phyloP scores from a whole-genome alignment of 2,329 filamentous ascomycete species.

The Talaromyces marneffei region DNA sequence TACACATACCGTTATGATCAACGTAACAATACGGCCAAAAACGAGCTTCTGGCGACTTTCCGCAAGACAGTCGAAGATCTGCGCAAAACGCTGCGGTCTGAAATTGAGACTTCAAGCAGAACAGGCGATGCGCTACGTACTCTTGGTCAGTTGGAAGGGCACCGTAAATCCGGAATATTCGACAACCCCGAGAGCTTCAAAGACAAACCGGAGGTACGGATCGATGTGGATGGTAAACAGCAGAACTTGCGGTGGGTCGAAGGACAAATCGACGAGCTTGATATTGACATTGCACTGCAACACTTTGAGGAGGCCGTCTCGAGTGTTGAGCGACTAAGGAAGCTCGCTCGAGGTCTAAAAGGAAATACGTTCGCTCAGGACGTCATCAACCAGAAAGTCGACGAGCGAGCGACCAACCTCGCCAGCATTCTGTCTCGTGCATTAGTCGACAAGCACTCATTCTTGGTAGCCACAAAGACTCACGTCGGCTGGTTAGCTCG shows the following conservation, averaged over 20 bases:
- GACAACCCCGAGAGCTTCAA: slow-evolving; percentile 73
- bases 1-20: slow-evolving; percentile 93
- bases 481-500: slow-evolving; percentile 80
- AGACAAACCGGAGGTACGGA: slow-evolving; percentile 66
- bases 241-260: slow-evolving; percentile 96
- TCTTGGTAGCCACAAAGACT: slow-evolving; percentile 68
- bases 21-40: slow-evolving; percentile 70
- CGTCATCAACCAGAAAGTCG: slow-evolving; percentile 85
- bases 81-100: slow-evolving; percentile 74
- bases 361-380: slow-evolving; percentile 83
- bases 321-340: slow-evolving; percentile 77
- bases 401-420: slow-evolving; percentile 73
- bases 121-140: slow-evolving; percentile 80
- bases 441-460: slow-evolving; percentile 70
- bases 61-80: slow-evolving; percentile 89
- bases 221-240: slow-evolving; percentile 94
- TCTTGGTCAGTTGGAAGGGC: slow-evolving; percentile 71
- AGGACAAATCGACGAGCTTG: slow-evolving; percentile 87
- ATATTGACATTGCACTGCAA: slow-evolving; percentile 91
- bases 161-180: slow-evolving; percentile 72
- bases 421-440: slow-evolving; percentile 71
- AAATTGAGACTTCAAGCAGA: slow-evolving; percentile 81
- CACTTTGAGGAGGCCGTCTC: slow-evolving; percentile 78
- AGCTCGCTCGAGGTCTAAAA: slow-evolving; percentile 71
- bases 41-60: slow-evolving; percentile 76